These are phyloP conservation scores for Suaeda aralocaspica DNA, from an alignment of 148 eudicot genomes.

Conservation along the genomic window DNA sequence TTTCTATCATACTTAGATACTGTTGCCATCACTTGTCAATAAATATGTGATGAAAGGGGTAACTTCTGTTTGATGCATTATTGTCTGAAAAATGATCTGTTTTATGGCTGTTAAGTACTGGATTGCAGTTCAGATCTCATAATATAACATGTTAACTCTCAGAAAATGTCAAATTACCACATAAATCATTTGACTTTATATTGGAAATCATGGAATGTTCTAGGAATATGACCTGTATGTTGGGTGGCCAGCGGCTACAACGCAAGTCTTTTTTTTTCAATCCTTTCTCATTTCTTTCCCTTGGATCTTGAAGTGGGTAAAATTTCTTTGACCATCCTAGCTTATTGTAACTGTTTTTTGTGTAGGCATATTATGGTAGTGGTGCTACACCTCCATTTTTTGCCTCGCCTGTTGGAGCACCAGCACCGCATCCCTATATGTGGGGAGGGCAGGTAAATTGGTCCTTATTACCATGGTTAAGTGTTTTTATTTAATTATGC, in stretches of 20 bases:
- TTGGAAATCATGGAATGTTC: not conserved
- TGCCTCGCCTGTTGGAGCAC: constrained; percentile 68
- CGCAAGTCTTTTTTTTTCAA: not conserved
- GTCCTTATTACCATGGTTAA: not conserved
- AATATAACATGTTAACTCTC: not conserved
- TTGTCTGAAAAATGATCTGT: not conserved
- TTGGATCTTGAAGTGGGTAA: not conserved
- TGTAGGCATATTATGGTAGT: constrained; percentile 70
- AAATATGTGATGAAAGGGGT: not conserved
- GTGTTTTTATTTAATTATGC: not conserved
- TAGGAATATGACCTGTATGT: not conserved
- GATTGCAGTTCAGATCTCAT: not conserved
- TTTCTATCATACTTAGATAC: no score
- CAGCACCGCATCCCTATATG: constrained; percentile 75
- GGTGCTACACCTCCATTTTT: constrained; percentile 67
- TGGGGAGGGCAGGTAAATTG: constrained; percentile 73
- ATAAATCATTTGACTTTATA: not conserved
- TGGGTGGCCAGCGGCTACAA: not conserved
- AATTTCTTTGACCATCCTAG: not conserved
- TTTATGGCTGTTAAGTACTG: not conserved
- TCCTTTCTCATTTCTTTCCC: not conserved
- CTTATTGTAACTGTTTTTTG: not conserved
- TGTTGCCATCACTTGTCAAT: not conserved
- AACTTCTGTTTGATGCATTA: not conserved
- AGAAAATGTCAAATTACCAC: not conserved